Evolutionary conservation across 768 basidiomycete species (phyloP).

Genomic region (Tulasnella sp.): DNA sequence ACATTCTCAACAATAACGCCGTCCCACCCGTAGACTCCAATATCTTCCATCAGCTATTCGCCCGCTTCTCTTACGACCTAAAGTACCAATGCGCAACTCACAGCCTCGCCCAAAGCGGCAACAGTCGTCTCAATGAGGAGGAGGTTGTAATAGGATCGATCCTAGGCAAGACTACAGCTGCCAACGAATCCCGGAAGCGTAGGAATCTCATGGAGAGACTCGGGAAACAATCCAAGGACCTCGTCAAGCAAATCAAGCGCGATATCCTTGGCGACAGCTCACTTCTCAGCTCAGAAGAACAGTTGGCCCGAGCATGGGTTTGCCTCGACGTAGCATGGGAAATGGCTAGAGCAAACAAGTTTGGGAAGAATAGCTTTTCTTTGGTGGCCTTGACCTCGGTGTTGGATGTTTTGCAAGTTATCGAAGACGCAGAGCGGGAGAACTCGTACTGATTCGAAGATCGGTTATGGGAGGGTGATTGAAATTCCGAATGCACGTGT

Average conservation of each 20-base stretch:
- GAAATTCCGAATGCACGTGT: too few species aligned
- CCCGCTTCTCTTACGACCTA: constrained; percentile 64
- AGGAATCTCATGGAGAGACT: constrained; percentile 54
- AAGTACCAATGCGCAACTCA: constrained; percentile 71
- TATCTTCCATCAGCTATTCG: constrained; percentile 46
- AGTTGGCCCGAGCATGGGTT: constrained; percentile 61
- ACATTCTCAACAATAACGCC: not conserved
- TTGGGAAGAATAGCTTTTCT: constrained; percentile 62
- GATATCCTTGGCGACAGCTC: constrained; percentile 23
- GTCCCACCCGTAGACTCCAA: not conserved
- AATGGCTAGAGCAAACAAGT: constrained; percentile 41
- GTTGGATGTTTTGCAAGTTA: constrained; percentile 58
- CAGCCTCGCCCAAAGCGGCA: constrained; percentile 61
- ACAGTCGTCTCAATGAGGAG: constrained; percentile 63
- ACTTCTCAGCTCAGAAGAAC: constrained; percentile 38
- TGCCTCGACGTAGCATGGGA: constrained; percentile 62
- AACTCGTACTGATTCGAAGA: not conserved
- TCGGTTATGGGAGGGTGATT: too few species aligned
- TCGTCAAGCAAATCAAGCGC: not conserved
- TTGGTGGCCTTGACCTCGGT: constrained; percentile 63
- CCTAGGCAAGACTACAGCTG: constrained; percentile 62
- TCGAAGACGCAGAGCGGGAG: not conserved
- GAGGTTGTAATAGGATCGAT: constrained; percentile 79
- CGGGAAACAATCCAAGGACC: constrained; percentile 41
- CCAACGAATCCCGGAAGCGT: constrained; percentile 56